Base-by-base conservation (phyloP, 78 protist species). In the Dictyostelium firmibasis region DNA sequence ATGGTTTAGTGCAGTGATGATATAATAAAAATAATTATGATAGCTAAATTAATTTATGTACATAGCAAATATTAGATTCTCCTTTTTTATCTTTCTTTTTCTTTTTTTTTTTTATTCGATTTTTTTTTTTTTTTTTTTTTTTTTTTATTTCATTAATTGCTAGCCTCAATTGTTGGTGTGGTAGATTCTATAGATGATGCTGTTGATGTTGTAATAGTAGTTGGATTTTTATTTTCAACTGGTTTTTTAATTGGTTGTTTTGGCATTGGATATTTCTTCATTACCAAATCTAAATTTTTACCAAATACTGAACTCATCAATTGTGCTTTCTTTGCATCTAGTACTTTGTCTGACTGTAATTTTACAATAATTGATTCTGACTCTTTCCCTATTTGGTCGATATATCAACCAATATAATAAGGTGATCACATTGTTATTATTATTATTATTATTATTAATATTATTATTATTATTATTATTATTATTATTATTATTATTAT, bases 191-290 rank as follows among this genome's bases (percentile, higher is more conserved):
- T 3, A 20, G 74, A n/a, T 44, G 33, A 29, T 64, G 29, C 74
- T 64, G 33, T 69, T 11, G 38, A 13, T 7, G 91, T 85, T 25
- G 83, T 74, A 6, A 43, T n/a, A 29, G 72, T 50, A 47, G 85
- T 29, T 31, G 83, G 6, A 0, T 41, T 41, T 38, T 41, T 25
- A 38, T n/a, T 20, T 20, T 44, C 81, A n/a, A 36, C 81, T 38
- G 47, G 43, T 36, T 69, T 77, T 64, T 64, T 64, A 9, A 64
- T 11, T n/a, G 74, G 18, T 53, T 86, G 60, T 23, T 86, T n/a
- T 76, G 92, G 85, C 44, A 86, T 86, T 74, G 92, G 92, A 82
- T 75, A 57, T 38, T 74, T 41, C n/a, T 77, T 86, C 92, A 86
- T 86, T 14, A 57, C 41, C 60, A 76, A 76, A 35, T 86, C 84